Conservation (phyloP, 306 rosid genomes). For the Vicia faba region DNA sequence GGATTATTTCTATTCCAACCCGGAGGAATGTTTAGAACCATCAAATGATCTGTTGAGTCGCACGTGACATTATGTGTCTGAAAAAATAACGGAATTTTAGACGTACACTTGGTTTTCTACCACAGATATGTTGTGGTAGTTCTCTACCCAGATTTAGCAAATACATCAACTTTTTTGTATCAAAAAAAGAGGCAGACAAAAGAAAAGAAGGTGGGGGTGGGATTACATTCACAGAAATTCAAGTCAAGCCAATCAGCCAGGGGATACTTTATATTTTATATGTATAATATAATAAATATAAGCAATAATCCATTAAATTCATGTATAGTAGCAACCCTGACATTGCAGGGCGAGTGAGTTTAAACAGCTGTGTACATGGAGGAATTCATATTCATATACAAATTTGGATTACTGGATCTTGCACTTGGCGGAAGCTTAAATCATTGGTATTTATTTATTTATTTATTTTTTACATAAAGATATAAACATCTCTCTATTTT, state of each 20-base stretch:
- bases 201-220: constrained; percentile 32
- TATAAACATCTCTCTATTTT: no score
- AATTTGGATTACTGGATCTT: constrained; percentile 56
- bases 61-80: constrained; percentile 46
- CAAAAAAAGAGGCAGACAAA: constrained; percentile 39
- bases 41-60: constrained; percentile 59
- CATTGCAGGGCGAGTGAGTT: constrained; percentile 75
- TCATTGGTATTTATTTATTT: constrained; percentile 42
- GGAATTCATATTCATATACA: constrained; percentile 50
- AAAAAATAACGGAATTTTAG: constrained; percentile 41
- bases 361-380: constrained; percentile 59
- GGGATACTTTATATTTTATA: constrained; percentile 45
- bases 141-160: constrained; percentile 47
- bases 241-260: constrained; percentile 47
- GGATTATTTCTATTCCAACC: constrained; percentile 92
- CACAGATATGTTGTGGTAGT: constrained; percentile 40
- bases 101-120: constrained; percentile 51
- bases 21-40: constrained; percentile 78
- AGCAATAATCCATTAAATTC: constrained; percentile 73
- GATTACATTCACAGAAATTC: constrained; percentile 44
- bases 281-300: constrained; percentile 27
- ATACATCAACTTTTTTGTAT: constrained; percentile 44
- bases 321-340: constrained; percentile 93
- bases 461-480: background rate
- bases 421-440: constrained; percentile 48